Evolutionary conservation across 176 grass and related monocot genomes (phyloP).

Genomic region (Carex parvula): DNA sequence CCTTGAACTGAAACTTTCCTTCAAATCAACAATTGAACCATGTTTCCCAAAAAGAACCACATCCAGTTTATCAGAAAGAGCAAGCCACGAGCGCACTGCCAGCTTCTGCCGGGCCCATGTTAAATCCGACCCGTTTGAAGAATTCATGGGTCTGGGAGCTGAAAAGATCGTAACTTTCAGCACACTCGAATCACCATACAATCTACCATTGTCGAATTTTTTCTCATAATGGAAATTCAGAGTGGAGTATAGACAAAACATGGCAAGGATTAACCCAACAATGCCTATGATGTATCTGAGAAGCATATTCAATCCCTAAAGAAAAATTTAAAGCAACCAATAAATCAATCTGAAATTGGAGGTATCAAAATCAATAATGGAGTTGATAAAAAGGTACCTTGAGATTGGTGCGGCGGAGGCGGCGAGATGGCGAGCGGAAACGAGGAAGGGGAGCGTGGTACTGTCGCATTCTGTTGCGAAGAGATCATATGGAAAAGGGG

Average conservation of each 20-base stretch:
- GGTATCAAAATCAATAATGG: not conserved
- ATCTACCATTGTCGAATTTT: not conserved
- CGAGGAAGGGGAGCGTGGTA: not conserved
- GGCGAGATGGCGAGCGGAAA: not conserved
- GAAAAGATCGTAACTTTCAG: constrained; percentile 52
- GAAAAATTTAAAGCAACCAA: not conserved
- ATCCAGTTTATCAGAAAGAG: constrained; percentile 46
- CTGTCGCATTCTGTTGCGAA: not conserved
- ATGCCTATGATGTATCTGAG: constrained; percentile 24
- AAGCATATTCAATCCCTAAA: not conserved
- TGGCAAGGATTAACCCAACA: constrained; percentile 22
- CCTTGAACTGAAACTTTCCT: constrained; percentile 35
- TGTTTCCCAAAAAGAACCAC: constrained; percentile 60
- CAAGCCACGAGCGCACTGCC: constrained; percentile 80
- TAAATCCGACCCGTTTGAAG: constrained; percentile 22
- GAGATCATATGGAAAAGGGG: not conserved
- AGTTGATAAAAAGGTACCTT: not conserved
- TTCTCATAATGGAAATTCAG: constrained; percentile 5
- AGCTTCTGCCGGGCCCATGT: constrained; percentile 47
- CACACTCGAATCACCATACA: not conserved
- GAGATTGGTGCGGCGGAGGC: not conserved
- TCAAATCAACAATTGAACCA: constrained; percentile 28
- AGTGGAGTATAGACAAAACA: constrained; percentile 3
- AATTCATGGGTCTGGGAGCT: constrained; percentile 24
- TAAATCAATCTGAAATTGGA: not conserved